Base-by-base conservation (phyloP, 1,139 yeast species). In the Geotrichum aggregatum region DNA sequence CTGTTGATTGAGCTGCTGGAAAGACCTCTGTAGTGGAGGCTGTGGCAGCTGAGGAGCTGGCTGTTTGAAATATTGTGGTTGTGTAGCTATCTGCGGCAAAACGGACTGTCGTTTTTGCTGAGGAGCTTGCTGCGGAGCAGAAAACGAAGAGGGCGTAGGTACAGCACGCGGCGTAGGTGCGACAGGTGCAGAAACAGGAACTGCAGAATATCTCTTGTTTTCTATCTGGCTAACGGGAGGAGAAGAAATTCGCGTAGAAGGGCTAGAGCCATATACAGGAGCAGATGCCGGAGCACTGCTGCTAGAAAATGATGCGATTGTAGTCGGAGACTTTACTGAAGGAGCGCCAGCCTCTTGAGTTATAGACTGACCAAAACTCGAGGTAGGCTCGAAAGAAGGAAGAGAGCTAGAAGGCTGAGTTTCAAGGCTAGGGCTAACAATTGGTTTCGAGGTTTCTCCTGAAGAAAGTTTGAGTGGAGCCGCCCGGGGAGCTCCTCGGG, bases 281-380 rank as follows among this genome's bases (percentile, higher is more conserved):
- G 18, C 18, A 34, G 36, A 13, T 7, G 36, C n/a, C 2, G 36
- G 16, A 4, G 18, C 16, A 34, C 36, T n/a, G 36, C 10, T 16
- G 16, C n/a, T n/a, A n/a, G 36, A n/a, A 7, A 18, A 16, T n/a
- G 36, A 16, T 7, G 16, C 36, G 2, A 8, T 34, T 2, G 36
- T 18, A n/a, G 8, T 34, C 7, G 36, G n/a, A 34, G 36, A n/a
- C 7, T 10, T 13, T 2, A 34, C 36, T n/a, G n/a, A 7, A 34
- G 19, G 19, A 34, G 36, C 7, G 36, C 16, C n/a, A 33, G 35
- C n/a, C n/a, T 33, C 35, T 11, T 14, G 73, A 57, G 76, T 59
- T 57, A 82, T 71, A 19, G 74, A 70, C 65, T 82, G 89, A 22
- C 94, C 94, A 71, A 85, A 85, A 33, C 73, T 70, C 0, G 91